Percentiles rank a stretch among this genome's conserved stretches.
Evolutionary conservation across 495 filamentous ascomycete species (phyloP).

Genomic region (Tuber umbilicatum): DNA sequence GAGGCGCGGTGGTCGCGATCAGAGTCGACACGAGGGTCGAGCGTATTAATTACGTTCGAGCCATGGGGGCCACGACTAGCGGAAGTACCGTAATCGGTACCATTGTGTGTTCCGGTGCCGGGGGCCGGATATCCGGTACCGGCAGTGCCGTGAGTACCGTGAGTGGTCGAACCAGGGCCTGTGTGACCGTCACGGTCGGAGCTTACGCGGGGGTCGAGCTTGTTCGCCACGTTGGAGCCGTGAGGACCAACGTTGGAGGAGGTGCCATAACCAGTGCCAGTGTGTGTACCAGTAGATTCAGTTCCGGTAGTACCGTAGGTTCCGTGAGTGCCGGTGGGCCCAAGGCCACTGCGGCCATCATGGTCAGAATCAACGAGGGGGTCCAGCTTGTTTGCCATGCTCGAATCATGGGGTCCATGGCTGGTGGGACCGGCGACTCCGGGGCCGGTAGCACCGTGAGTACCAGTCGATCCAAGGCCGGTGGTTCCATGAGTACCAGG

Average conservation of each 20-base stretch:
- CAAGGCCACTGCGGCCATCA: too few species aligned
- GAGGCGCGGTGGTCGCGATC: conserved; percentile 40
- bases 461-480: too few species aligned
- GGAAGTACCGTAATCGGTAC: conserved; percentile 40
- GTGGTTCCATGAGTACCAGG: conserved; percentile 12
- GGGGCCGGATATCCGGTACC: conserved; percentile 11
- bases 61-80: conserved; percentile 38
- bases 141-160: conserved; percentile 18
- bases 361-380: conserved; percentile 50
- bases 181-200: conserved; percentile 25
- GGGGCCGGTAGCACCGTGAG: conserved; percentile 2
- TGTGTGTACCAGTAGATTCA: conserved; percentile 13
- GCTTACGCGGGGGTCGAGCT: conserved; percentile 47
- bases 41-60: conserved; percentile 50
- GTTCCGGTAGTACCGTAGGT: conserved; percentile 14
- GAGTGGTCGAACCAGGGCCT: conserved; percentile 43
- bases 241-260: conserved; percentile 40
- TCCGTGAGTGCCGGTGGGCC: conserved; percentile 7
- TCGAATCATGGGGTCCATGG: conserved; percentile 48
- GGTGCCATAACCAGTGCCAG: conserved; percentile 40
- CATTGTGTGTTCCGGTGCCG: conserved; percentile 28
- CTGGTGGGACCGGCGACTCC: conserved; percentile 42
- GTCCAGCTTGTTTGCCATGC: conserved; percentile 48
- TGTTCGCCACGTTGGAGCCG: conserved; percentile 48
- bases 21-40: conserved; percentile 46